Conservation (phyloP, 352 stramenopile species). For the Peronospora destructor region DNA sequence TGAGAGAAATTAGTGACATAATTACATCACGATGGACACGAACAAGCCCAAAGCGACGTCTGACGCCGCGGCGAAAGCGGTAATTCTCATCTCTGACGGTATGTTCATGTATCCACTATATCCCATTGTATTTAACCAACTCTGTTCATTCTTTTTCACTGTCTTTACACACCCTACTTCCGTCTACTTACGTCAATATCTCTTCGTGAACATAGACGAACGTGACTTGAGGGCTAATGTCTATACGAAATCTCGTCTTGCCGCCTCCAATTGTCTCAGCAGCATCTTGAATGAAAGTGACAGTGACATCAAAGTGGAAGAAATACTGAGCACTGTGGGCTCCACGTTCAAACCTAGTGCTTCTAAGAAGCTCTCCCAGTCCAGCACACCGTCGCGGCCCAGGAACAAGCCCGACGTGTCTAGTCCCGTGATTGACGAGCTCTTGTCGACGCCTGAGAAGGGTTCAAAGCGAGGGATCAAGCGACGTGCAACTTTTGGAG, state of each 20-base stretch:
- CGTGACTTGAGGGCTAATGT: slow-evolving; percentile 8
- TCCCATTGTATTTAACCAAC: not conserved
- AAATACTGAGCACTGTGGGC: slow-evolving; percentile 16
- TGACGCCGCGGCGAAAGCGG: slow-evolving; percentile 16
- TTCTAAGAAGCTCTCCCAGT: slow-evolving; percentile 5
- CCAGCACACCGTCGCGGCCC: slow-evolving; percentile 5
- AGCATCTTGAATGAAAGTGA: slow-evolving; percentile 24
- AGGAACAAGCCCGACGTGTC: slow-evolving; percentile 14
- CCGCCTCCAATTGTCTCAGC: slow-evolving; percentile 8
- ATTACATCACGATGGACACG: slow-evolving; percentile 14
- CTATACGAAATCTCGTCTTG: slow-evolving; percentile 6
- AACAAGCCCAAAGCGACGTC: slow-evolving; percentile 13
- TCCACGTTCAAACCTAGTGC: slow-evolving; percentile 4
- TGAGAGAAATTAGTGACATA: not conserved
- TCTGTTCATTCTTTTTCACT: slow-evolving; percentile 4
- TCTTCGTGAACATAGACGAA: slow-evolving; percentile 17
- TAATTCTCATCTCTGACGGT: slow-evolving; percentile 54
- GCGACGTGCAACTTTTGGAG: slow-evolving; percentile 24
- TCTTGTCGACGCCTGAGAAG: slow-evolving; percentile 20
- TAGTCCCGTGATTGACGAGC: slow-evolving; percentile 18
- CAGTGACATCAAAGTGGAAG: slow-evolving; percentile 28
- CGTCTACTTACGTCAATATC: not conserved
- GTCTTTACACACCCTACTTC: not conserved
- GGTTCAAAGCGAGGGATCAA: slow-evolving; percentile 20
- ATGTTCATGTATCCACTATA: not conserved